These are phyloP conservation scores for Emmonsiellopsis sp. DNA, from an alignment of 2,329 filamentous ascomycete species.

Conservation along the genomic window DNA sequence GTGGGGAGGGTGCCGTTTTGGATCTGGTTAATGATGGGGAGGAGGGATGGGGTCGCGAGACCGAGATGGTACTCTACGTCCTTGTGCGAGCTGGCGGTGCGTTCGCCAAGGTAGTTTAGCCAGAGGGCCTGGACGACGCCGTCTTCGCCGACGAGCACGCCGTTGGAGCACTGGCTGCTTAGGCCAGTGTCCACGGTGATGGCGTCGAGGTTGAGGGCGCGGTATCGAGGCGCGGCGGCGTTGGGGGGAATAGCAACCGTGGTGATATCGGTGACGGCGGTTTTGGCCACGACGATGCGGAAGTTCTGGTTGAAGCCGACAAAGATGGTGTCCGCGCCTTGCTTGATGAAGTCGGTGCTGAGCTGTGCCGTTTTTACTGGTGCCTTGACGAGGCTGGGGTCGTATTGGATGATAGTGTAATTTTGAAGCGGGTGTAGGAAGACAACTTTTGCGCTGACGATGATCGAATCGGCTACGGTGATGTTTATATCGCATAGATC, in stretches of 20 bases:
- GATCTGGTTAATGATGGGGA: constrained; percentile 82
- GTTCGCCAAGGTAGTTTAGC: constrained; percentile 93
- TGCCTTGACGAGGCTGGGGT: constrained; percentile 84
- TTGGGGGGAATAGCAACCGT: constrained; percentile 95
- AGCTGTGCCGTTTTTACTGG: constrained; percentile 84
- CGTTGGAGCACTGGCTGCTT: constrained; percentile 84
- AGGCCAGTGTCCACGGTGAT: constrained; percentile 94
- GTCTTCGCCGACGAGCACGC: constrained; percentile 80
- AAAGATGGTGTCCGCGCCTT: constrained; percentile 91
- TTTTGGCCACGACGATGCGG: constrained; percentile 85
- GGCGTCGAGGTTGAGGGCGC: constrained; percentile 90
- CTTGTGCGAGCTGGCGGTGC: constrained; percentile 64
- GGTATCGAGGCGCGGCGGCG: constrained; percentile 79
- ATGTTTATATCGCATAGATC: constrained; percentile 94
- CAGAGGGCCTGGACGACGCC: constrained; percentile 91
- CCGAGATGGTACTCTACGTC: constrained; percentile 97
- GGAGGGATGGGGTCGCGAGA: constrained; percentile 74
- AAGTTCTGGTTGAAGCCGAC: constrained; percentile 97
- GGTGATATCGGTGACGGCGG: constrained; percentile 92
- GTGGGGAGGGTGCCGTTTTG: constrained; percentile 66
- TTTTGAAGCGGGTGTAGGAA: constrained; percentile 97
- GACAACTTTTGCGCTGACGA: constrained; percentile 85
- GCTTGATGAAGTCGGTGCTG: constrained; percentile 71
- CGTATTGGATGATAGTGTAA: constrained; percentile 91
- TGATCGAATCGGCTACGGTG: constrained; percentile 92